Evolutionary conservation across 805 yeast genomes (phyloP).

Genomic region (Wickerhamiella azymoides): DNA sequence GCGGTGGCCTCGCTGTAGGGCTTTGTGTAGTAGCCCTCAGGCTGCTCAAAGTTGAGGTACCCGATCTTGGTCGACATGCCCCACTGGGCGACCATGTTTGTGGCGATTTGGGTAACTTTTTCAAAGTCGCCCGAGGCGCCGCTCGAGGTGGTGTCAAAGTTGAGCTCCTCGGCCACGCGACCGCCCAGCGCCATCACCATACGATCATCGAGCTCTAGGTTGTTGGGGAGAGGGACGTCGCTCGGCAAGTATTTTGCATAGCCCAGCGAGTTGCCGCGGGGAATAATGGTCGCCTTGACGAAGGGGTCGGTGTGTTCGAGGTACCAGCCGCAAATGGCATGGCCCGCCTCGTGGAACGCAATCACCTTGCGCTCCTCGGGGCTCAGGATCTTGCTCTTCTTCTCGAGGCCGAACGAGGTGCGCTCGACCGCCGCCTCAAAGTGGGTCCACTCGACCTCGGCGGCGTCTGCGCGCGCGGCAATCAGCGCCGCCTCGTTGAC

Average conservation of each 20-base stretch:
- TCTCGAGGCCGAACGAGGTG: constrained; percentile 91
- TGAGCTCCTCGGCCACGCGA: constrained; percentile 87
- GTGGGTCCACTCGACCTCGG: constrained; percentile 58
- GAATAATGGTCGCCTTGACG: constrained; percentile 88
- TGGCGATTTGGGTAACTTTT: constrained; percentile 88
- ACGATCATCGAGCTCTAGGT: constrained; percentile 68
- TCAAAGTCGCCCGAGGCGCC: constrained; percentile 97
- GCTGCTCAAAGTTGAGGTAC: constrained; percentile 61
- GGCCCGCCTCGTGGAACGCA: constrained; percentile 98
- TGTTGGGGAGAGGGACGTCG: constrained; percentile 67
- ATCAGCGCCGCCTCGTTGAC: constrained; percentile 95
- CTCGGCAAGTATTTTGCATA: constrained; percentile 96
- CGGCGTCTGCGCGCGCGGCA: constrained; percentile 75
- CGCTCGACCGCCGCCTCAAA: constrained; percentile 96
- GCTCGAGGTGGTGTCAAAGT: constrained; percentile 81
- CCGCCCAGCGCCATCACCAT: constrained; percentile 98
- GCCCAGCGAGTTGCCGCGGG: constrained; percentile 93
- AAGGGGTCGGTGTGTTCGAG: constrained; percentile 84
- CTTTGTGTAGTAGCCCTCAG: constrained; percentile 56
- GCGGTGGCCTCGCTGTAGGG: constrained; percentile 87
- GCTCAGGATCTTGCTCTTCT: constrained; percentile 68
- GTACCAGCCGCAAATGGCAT: constrained; percentile 97
- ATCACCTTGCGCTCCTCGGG: constrained; percentile 81
- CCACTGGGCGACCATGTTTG: constrained; percentile 76
- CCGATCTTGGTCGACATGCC: constrained; percentile 90